Evolutionary conservation across 1,284 basidiomycete species (phyloP).

Genomic region (Tilletia walkeri): DNA sequence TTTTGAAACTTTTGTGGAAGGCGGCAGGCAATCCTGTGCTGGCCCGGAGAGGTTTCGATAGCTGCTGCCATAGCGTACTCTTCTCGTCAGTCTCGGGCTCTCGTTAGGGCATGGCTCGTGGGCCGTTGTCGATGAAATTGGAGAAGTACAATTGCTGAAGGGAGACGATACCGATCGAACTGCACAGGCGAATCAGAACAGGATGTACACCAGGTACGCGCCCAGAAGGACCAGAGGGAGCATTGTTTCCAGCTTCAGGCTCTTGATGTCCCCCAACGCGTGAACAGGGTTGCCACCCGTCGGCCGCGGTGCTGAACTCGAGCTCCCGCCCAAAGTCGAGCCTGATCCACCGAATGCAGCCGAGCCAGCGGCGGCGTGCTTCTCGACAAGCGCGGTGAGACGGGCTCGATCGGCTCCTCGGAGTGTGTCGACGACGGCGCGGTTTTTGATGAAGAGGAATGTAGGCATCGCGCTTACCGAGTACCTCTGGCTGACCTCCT

Average conservation of each 20-base stretch:
- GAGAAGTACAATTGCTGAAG: background rate
- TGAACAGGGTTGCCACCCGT: background rate
- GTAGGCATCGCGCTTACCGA: constrained; percentile 30
- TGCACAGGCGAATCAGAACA: constrained; percentile 2
- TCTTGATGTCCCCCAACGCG: background rate
- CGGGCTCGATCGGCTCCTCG: constrained; percentile 23
- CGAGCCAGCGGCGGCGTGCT: constrained; percentile 3
- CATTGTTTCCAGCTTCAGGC: constrained; percentile 20
- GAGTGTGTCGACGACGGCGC: constrained; percentile 23
- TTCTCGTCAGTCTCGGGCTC: too few relatives aligned
- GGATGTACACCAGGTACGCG: constrained; percentile 22
- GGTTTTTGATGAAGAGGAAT: constrained; percentile 28
- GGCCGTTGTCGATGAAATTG: too few relatives aligned
- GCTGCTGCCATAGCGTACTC: too few relatives aligned
- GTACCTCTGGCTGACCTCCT: constrained; percentile 21
- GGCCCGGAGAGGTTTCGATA: too few relatives aligned
- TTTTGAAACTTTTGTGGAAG: background rate
- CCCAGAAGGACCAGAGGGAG: constrained; percentile 20
- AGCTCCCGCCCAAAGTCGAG: constrained; percentile 17
- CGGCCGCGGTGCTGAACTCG: background rate
- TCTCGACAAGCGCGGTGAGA: constrained; percentile 20
- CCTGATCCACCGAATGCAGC: constrained; percentile 21
- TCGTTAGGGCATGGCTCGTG: too few relatives aligned
- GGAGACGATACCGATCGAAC: background rate
- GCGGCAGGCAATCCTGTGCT: too few relatives aligned